Evolutionary conservation across 495 filamentous ascomycete species (phyloP).

Genomic region (Evernia prunastri): DNA sequence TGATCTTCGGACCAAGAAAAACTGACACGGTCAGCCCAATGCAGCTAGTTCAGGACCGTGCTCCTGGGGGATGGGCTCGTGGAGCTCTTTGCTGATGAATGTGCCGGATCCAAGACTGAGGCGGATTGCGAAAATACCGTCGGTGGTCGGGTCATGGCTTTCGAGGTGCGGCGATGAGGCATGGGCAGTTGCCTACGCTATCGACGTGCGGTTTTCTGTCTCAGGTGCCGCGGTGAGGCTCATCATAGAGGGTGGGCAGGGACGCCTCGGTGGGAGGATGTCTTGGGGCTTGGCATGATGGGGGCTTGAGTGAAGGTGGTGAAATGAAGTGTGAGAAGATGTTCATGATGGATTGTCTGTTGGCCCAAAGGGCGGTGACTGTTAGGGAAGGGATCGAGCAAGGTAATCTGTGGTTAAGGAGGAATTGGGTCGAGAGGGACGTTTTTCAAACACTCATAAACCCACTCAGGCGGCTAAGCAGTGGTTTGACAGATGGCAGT

Average conservation of each 20-base stretch:
- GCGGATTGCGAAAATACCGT: conserved; percentile 1
- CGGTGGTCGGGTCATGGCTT: neutral
- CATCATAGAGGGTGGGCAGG: neutral
- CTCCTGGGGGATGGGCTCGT: neutral
- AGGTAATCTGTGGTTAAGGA: no score
- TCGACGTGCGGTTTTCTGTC: neutral
- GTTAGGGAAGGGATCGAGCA: no score
- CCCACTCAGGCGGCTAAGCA: no score
- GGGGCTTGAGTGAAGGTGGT: neutral
- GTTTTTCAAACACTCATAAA: no score
- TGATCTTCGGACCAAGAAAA: no score
- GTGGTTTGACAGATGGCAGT: no score
- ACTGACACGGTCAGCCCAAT: neutral
- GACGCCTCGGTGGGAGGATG: neutral
- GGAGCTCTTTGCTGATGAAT: neutral
- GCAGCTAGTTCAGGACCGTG: neutral
- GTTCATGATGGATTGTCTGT: neutral
- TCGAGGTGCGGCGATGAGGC: neutral
- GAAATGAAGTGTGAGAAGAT: neutral
- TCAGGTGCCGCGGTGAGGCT: neutral
- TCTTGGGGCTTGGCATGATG: neutral
- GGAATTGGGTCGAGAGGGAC: no score
- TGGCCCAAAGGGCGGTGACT: no score
- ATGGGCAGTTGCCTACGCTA: neutral
- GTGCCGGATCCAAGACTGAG: neutral